These are phyloP conservation scores for Cystobasidium sp. DNA, from an alignment of 1,284 basidiomycete genomes.

Conservation along the genomic window DNA sequence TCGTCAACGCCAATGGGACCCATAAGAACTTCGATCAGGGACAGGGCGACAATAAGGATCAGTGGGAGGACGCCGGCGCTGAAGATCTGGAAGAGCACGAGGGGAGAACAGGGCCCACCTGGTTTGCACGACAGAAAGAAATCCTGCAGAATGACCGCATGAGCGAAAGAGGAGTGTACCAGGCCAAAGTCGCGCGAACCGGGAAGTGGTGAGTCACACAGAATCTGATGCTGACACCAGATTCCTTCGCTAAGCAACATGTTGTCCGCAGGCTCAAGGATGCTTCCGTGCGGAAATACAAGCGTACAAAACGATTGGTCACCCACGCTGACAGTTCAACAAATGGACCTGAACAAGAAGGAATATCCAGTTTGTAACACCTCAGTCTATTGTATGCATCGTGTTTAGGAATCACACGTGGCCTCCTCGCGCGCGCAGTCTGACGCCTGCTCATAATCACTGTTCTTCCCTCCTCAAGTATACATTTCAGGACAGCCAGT, in stretches of 20 bases:
- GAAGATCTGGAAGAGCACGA: slow-evolving; percentile 5
- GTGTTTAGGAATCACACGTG: no score
- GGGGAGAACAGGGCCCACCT: neutral
- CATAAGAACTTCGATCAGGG: neutral
- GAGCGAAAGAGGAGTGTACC: slow-evolving; percentile 29
- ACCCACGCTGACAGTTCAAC: slow-evolving; percentile 12
- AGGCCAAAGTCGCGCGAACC: slow-evolving; percentile 30
- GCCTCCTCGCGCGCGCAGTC: no score
- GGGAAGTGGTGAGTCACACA: slow-evolving; percentile 29
- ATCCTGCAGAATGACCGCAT: slow-evolving; percentile 33
- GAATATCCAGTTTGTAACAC: slow-evolving; percentile 20
- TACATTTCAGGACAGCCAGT: neutral
- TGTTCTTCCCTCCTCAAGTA: no score
- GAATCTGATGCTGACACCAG: neutral
- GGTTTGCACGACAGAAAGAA: slow-evolving; percentile 1
- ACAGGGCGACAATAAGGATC: neutral
- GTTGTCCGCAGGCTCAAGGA: neutral
- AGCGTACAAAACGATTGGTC: slow-evolving; percentile 8
- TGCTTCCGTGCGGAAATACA: neutral
- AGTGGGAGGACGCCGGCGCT: slow-evolving; percentile 28
- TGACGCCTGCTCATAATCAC: no score
- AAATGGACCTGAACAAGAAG: slow-evolving; percentile 29
- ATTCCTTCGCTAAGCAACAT: neutral
- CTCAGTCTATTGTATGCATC: no score
- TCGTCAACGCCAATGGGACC: neutral